Evolutionary conservation across 371 early-diverging fungal species (phyloP).

Genomic region (Dinochytrium kinnereticum): DNA sequence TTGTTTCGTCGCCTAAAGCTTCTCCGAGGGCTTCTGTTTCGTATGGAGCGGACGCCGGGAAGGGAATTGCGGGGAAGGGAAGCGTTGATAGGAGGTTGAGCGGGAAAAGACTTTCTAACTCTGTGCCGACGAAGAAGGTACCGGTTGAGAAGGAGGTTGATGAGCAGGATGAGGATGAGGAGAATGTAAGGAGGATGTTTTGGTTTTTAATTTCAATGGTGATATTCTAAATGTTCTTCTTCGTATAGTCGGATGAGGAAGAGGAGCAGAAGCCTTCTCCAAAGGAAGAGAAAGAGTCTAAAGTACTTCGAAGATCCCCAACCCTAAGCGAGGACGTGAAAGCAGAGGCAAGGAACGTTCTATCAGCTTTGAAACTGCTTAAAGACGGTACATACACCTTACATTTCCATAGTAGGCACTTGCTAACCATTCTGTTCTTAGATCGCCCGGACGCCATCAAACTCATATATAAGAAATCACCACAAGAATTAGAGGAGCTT

Average conservation of each 20-base stretch:
- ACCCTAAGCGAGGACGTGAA: not conserved
- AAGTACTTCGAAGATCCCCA: not conserved
- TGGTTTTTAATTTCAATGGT: not conserved
- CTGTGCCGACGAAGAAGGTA: not conserved
- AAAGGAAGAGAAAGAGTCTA: not conserved
- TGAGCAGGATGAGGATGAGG: not conserved
- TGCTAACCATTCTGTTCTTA: not conserved
- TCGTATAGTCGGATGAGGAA: not conserved
- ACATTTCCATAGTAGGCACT: not conserved
- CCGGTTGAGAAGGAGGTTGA: not conserved
- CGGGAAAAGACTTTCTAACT: not conserved
- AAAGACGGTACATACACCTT: not conserved
- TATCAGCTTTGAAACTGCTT: not conserved
- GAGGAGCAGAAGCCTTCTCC: not conserved
- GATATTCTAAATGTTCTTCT: no score
- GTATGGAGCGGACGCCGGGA: not conserved
- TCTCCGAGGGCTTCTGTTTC: not conserved
- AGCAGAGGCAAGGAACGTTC: not conserved
- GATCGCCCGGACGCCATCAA: conserved; percentile 26
- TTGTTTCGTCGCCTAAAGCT: not conserved
- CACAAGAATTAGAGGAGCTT: conserved; percentile 31
- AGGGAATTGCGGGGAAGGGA: not conserved
- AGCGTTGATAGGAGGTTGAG: not conserved
- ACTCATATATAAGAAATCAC: conserved; percentile 29
- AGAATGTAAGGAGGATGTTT: not conserved